Evolutionary conservation across 2,329 filamentous ascomycete genomes (phyloP).

Genomic region (Sporothrix curviconia): DNA sequence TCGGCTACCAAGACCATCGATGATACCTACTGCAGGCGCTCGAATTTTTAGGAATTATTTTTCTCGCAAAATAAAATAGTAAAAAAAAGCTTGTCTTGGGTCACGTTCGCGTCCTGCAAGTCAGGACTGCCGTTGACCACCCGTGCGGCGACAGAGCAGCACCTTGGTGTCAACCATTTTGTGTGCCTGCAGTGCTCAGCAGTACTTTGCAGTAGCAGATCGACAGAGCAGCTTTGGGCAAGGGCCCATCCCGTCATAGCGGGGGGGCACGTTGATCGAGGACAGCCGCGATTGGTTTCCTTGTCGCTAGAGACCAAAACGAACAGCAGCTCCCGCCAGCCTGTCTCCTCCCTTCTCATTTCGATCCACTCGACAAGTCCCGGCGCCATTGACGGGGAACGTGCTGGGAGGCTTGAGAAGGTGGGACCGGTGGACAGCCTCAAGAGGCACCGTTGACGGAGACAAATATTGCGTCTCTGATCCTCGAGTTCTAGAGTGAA

Average conservation of each 20-base stretch:
- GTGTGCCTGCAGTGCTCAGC: background rate
- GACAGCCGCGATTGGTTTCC: constrained; percentile 10
- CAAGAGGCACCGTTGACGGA: no score
- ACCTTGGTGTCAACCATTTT: background rate
- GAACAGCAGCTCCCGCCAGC: no score
- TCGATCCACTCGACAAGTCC: constrained; percentile 2
- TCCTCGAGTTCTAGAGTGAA: no score
- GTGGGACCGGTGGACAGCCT: no score
- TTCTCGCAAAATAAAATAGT: background rate
- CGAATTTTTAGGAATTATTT: background rate
- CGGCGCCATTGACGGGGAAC: background rate
- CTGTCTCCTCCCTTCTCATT: no score
- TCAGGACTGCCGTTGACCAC: background rate
- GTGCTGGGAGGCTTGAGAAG: background rate
- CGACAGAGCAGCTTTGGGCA: background rate
- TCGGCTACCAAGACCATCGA: no score
- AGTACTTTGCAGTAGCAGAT: background rate
- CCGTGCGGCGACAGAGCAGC: no score
- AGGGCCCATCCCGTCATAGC: background rate
- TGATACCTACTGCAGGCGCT: no score
- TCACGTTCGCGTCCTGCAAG: background rate
- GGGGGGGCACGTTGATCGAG: constrained; percentile 6
- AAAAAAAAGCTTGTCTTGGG: constrained; percentile 5
- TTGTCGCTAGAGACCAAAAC: constrained; percentile 1
- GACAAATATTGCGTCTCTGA: no score